These are phyloP conservation scores for Alternaria longipes DNA, from an alignment of 2,329 filamentous ascomycete genomes.

Conservation along the genomic window DNA sequence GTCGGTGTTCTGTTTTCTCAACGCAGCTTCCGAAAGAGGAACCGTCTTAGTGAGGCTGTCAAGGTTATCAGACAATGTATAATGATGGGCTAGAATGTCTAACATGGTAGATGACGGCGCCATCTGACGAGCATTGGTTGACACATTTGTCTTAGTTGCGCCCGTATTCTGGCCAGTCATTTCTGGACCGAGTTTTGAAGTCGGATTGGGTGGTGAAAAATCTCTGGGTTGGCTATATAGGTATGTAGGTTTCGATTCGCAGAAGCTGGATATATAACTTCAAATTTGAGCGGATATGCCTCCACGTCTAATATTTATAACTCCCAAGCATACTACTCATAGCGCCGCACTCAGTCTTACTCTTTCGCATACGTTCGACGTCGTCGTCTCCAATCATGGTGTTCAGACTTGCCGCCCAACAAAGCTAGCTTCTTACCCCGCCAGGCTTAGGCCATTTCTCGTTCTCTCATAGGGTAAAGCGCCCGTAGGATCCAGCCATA, in stretches of 20 bases:
- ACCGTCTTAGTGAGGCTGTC: not conserved
- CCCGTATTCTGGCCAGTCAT: not conserved
- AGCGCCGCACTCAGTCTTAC: not conserved
- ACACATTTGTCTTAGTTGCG: not conserved
- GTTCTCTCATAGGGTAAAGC: slow-evolving; percentile 1
- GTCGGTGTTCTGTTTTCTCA: slow-evolving; percentile 17
- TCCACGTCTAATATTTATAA: not conserved
- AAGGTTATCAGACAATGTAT: not conserved
- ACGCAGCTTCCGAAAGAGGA: not conserved
- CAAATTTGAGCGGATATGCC: not conserved
- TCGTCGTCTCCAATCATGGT: not conserved
- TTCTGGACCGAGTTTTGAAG: not conserved
- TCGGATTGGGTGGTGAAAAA: not conserved
- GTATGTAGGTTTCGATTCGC: not conserved
- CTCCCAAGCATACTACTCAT: not conserved
- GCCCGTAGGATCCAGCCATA: not conserved
- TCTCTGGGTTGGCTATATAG: not conserved
- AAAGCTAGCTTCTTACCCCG: slow-evolving; percentile 9
- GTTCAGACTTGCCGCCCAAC: not conserved
- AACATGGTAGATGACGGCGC: not conserved
- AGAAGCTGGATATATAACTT: not conserved
- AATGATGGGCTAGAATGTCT: not conserved
- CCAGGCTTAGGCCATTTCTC: not conserved
- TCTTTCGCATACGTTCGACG: not conserved
- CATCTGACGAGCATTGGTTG: not conserved